Conservation (phyloP, 768 basidiomycete species). For the Gloeostereum incarnatum region DNA sequence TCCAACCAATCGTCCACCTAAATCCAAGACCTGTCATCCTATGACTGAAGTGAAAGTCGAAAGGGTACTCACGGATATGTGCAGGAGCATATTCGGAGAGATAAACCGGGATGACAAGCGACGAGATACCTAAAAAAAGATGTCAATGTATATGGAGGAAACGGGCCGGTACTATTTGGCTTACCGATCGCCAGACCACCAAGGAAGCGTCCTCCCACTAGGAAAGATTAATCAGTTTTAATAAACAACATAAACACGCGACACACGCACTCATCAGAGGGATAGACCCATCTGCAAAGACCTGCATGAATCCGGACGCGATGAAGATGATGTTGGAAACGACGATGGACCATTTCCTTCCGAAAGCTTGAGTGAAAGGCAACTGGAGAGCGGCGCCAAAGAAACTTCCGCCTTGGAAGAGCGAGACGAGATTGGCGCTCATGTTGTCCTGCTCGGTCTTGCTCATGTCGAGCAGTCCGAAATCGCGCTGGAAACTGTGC, state of each 20-base stretch:
- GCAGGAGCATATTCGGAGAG: conserved; percentile 36
- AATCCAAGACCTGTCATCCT: too few species aligned
- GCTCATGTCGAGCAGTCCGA: conserved; percentile 24
- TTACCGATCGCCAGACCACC: conserved; percentile 34
- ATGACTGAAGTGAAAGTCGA: too few species aligned
- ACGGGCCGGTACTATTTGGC: too few species aligned
- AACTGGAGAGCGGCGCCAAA: conserved; percentile 28
- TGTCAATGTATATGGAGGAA: conserved; percentile 22
- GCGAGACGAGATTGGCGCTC: conserved; percentile 35
- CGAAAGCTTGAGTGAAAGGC: conserved; percentile 26
- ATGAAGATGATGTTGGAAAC: conserved; percentile 25
- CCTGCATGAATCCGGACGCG: conserved; percentile 28
- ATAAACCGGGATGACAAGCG: conserved; percentile 21
- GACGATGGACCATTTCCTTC: conserved; percentile 24
- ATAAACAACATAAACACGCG: background rate
- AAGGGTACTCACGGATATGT: too few species aligned
- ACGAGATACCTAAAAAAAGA: background rate
- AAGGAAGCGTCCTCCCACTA: conserved; percentile 30
- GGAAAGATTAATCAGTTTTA: conserved; percentile 23
- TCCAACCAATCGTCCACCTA: conserved; percentile 38
- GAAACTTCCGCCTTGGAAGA: conserved; percentile 35
- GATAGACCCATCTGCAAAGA: too few species aligned
- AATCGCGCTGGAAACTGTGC: conserved; percentile 32
- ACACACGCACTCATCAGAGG: conserved; percentile 14
- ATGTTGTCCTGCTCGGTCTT: conserved; percentile 19